Evolutionary conservation across 495 filamentous ascomycete species (phyloP), one percentile per base, ranked within the genome.

Genomic region (Darksidea phi): DNA sequence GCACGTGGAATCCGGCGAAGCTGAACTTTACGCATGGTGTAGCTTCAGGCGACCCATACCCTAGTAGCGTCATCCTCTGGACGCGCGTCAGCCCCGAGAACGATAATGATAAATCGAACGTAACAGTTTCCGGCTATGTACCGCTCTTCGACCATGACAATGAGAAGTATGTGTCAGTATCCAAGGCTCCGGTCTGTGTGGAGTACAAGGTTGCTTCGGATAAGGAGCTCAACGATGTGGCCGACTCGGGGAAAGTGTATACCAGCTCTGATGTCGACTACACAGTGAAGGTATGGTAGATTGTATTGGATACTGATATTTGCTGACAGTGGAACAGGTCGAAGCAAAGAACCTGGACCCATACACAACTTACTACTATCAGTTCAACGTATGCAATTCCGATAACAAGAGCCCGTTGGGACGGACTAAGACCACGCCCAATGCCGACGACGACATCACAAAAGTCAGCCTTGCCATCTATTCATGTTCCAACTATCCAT

Each of bases 241-340:
- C 76, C 6, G 72, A 76, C 50, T 65, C 72, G 32, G 83, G 84
- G 2, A 75, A 72, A 8, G 83, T 75, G 0, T 86, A 82, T 67
- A 88, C 86, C 0, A 84, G 75, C 41, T 84, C 80, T 0, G 86
- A 88, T 71, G 79, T 88, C 25, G 86, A 88, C 63, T 88, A 83
- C 63, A 88, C 86, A 15, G 75, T 88, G 32, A 88, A 88, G 76
- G 81, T 81, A 68, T 23, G 41, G 13, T n/a, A 24, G 10, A 3
- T n/a, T 42, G 17, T 43, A 4, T 18, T 50, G 28, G 20, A n/a
- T 5, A 24, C 13, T 15, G 13, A 5, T 23, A 11, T 25, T 56
- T 41, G n/a, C 37, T 48, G 32, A 46, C 24, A 54, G 11, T 25
- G 8, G 6, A 7, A 8, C 55, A 83, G 78, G 80, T 88, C 32